A percentile compares a stretch with the other conserved stretches of the same genome.
phyloP scores from a whole-genome alignment of 129 eudicot species.

The Artemisia tridentata region DNA sequence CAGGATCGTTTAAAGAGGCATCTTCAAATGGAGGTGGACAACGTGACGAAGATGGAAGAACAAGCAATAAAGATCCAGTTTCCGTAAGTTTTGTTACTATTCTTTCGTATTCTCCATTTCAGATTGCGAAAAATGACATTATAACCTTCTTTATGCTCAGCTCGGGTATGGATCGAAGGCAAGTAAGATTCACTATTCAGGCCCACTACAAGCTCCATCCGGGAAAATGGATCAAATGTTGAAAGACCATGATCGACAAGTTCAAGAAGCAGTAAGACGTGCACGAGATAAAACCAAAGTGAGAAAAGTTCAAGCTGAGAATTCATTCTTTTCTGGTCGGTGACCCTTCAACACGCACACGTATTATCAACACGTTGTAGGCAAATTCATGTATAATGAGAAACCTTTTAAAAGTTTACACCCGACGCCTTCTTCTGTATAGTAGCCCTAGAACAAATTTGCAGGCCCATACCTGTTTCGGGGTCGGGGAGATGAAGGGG shows the following conservation, averaged over 20 bases:
- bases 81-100: conserved; percentile 46
- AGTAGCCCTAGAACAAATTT: conserved; percentile 11
- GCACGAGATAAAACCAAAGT: conserved; percentile 73
- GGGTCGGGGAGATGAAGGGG: conserved; percentile 13
- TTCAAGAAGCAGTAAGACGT: conserved; percentile 89
- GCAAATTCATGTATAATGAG: conserved; percentile 29
- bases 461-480: conserved; percentile 16
- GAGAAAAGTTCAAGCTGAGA: conserved; percentile 58
- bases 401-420: conserved; percentile 1
- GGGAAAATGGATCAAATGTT: conserved; percentile 74
- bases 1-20: conserved; percentile 79
- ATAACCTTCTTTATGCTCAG: conserved; percentile 33
- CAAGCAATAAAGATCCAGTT: conserved; percentile 53
- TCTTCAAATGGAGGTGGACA: conserved; percentile 37
- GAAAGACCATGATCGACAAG: conserved; percentile 90
- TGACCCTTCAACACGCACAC: conserved; percentile 31
- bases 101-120: not conserved
- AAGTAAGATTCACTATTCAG: conserved; percentile 85
- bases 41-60: conserved; percentile 51
- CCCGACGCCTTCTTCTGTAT: conserved; percentile 26
- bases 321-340: conserved; percentile 67
- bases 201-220: conserved; percentile 72
- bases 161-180: conserved; percentile 85
- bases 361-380: conserved; percentile 19
- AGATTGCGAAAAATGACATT: not conserved